phyloP scores from a whole-genome alignment of 2,329 filamentous ascomycete species.

The Cladophialophora carrionii region DNA sequence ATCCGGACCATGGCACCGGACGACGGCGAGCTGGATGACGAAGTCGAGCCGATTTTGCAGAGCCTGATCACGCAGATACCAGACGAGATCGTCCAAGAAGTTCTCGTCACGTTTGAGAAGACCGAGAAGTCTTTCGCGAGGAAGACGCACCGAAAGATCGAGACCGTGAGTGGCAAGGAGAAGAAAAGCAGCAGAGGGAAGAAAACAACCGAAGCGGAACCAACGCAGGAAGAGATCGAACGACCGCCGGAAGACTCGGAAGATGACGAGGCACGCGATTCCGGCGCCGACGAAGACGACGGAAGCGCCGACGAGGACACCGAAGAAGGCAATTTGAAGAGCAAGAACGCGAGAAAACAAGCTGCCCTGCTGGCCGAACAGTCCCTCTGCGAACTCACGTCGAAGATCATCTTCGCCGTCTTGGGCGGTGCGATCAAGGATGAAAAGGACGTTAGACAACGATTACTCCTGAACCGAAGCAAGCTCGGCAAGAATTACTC shows the following conservation, averaged over 20 bases:
- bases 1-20: conserved; percentile 58
- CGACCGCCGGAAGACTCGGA: conserved; percentile 55
- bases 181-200: conserved; percentile 13
- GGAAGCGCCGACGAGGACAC: conserved; percentile 59
- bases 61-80: conserved; percentile 71
- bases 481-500: conserved; percentile 83
- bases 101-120: conserved; percentile 76
- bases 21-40: conserved; percentile 43
- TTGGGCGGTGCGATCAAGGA: conserved; percentile 75
- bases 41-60: conserved; percentile 60
- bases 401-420: conserved; percentile 80
- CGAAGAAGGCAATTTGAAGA: conserved; percentile 29
- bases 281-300: conserved; percentile 74
- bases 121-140: conserved; percentile 79
- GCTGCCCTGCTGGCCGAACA: conserved; percentile 78
- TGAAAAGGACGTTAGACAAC: conserved; percentile 65
- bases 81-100: conserved; percentile 63
- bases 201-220: conserved; percentile 24
- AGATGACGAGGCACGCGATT: conserved; percentile 58
- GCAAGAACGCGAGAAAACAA: conserved; percentile 57
- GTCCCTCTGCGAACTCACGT: conserved; percentile 80
- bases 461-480: conserved; percentile 77
- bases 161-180: conserved; percentile 16
- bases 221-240: conserved; percentile 34
- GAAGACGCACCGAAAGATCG: conserved; percentile 54